Conservation (phyloP, 2,329 filamentous ascomycete genomes). For the Coniella vitis region DNA sequence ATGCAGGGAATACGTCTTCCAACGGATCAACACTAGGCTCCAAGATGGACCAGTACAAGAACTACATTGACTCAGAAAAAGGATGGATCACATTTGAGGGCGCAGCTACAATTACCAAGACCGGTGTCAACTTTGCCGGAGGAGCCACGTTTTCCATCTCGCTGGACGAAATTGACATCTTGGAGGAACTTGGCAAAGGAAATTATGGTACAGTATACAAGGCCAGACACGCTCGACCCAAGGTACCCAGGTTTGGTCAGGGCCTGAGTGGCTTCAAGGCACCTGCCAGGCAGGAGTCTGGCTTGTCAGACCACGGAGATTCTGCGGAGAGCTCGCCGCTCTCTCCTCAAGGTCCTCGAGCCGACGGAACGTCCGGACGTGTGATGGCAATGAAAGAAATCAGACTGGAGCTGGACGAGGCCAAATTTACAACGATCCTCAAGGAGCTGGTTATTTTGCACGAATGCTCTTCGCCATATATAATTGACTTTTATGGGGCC, state of each 20-base stretch:
- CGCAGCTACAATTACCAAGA: constrained; percentile 81
- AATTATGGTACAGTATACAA: constrained; percentile 99
- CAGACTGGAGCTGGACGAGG: constrained; percentile 87
- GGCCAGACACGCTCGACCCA: constrained; percentile 72
- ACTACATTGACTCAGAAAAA: constrained; percentile 86
- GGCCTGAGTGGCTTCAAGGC: constrained; percentile 46
- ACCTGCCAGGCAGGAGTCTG: constrained; percentile 29
- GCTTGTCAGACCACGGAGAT: constrained; percentile 28
- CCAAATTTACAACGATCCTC: constrained; percentile 93
- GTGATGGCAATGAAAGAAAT: constrained; percentile 99
- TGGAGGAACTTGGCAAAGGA: constrained; percentile 92
- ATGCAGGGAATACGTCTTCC: constrained; percentile 20
- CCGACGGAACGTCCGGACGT: constrained; percentile 55
- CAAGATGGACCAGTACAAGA: constrained; percentile 54
- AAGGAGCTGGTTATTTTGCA: constrained; percentile 97
- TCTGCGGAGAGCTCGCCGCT: constrained; percentile 25
- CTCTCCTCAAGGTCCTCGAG: constrained; percentile 18
- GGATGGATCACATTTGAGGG: constrained; percentile 90
- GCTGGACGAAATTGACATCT: constrained; percentile 85
- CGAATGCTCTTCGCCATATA: constrained; percentile 89
- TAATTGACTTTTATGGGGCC: constrained; percentile 97
- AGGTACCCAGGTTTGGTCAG: constrained; percentile 50
- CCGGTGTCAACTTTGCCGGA: constrained; percentile 86
- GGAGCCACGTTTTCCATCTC: constrained; percentile 91
- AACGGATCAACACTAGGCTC: constrained; percentile 36